A percentile compares a stretch with the other conserved stretches of the same genome.
These are phyloP conservation scores for Lodderomyces theae DNA, from an alignment of 1,139 yeast genomes.

Conservation along the genomic window DNA sequence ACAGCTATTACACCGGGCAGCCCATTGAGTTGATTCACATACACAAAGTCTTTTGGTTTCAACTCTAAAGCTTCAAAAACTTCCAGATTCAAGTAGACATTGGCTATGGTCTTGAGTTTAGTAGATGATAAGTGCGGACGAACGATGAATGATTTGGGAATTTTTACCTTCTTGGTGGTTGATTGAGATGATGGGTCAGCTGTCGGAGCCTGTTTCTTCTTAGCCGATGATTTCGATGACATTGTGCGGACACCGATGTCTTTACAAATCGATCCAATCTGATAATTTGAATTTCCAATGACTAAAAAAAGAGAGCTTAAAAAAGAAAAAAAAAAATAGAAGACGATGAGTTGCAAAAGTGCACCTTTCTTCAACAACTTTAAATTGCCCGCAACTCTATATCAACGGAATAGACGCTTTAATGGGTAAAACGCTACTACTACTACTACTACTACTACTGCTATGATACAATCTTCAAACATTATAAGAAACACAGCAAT, in stretches of 20 bases:
- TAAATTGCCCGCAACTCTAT: too few species aligned
- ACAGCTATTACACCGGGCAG: slow-evolving; percentile 48
- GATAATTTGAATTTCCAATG: background rate
- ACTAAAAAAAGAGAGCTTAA: background rate
- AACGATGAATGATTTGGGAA: slow-evolving; percentile 51
- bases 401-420: too few species aligned
- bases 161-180: slow-evolving; percentile 40
- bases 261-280: background rate
- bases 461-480: background rate
- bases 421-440: background rate
- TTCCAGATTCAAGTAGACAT: slow-evolving; percentile 50
- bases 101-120: slow-evolving; percentile 30
- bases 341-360: slow-evolving; percentile 2
- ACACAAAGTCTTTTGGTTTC: slow-evolving; percentile 52
- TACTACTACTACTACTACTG: too few species aligned
- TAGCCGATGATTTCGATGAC: slow-evolving; percentile 28
- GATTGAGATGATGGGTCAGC: slow-evolving; percentile 17
- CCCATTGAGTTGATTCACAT: slow-evolving; percentile 46
- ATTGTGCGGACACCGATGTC: slow-evolving; percentile 7
- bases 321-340: background rate
- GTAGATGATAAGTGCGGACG: slow-evolving; percentile 44
- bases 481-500: background rate
- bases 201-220: slow-evolving; percentile 22
- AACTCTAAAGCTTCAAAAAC: slow-evolving; percentile 54
- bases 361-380: background rate